Base-by-base conservation (phyloP, 2,329 filamentous ascomycete genomes). In the Colletotrichum camelliae region DNA sequence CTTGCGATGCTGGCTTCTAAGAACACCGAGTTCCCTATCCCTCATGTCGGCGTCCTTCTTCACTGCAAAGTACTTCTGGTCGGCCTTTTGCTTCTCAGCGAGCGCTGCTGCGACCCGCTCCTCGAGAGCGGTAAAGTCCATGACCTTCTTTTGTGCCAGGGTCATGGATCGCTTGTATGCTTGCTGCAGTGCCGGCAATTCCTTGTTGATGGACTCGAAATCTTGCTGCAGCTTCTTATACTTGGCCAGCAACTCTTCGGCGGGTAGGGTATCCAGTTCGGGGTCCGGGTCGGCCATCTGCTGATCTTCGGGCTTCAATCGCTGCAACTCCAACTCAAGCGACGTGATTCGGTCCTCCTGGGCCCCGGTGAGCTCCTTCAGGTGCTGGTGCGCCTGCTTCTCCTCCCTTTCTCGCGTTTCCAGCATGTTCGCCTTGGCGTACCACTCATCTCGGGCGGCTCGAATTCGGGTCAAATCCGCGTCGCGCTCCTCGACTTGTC, bases 1-100 rank as follows among this genome's bases (percentile, higher is more conserved):
- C 85, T 98, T 98, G 64, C 91, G 90, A 81, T 96, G 97, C 83
- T 98, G 96, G 77, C 92, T 89, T 76, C 95, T 93, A 74, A 98
- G 87, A 5, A 93, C 91, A 79, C 94, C 91, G 62, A 97, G 93
- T 85, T 98, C 96, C 74, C 91, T 89, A 74, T 96, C 94, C 67
- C 95, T 91, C 60, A 94, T 93, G 81, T 98, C 96, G 81, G 96
- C 97, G 79, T 96, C 94, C 83, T 98, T 98, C 89, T 98, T 96
- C 10, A 96, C 95, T 1, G 95, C 95, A 84, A 98, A 98, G 83
- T 98, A 99, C 85, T 98, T 98, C 82, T 98, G 96, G 81, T 99
- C 97, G 2, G 96, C 96, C 85, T 98, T 98, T 78, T 94, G 93
- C 87, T 99, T 99, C 85, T 99, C 96, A 1, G 95, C 95, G 55